Percentiles rank a stretch among this genome's conserved stretches.
Conservation (phyloP, 2,329 filamentous ascomycete species). For the Monosporascus sp. region DNA sequence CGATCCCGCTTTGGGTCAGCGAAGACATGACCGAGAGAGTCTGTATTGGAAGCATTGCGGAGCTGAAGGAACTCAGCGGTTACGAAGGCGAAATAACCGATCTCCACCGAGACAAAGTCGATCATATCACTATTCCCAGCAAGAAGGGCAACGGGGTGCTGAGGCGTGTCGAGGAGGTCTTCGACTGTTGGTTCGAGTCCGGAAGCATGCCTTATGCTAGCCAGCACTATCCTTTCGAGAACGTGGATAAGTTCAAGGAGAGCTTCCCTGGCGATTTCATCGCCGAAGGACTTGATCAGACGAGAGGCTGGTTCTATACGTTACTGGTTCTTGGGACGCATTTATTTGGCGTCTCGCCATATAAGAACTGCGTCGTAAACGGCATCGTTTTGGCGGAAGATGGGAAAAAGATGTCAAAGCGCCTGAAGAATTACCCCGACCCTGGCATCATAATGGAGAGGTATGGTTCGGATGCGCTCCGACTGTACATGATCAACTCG, state of each 20-base stretch:
- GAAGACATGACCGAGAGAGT: slow-evolving; percentile 83
- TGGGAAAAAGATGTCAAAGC: slow-evolving; percentile 98
- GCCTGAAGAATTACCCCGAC: slow-evolving; percentile 93
- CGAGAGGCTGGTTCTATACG: slow-evolving; percentile 95
- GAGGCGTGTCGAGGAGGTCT: slow-evolving; percentile 78
- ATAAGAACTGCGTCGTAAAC: slow-evolving; percentile 95
- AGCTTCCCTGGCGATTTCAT: slow-evolving; percentile 92
- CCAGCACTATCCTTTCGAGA: slow-evolving; percentile 88
- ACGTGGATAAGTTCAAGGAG: slow-evolving; percentile 71
- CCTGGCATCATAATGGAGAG: slow-evolving; percentile 76
- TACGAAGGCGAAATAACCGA: slow-evolving; percentile 78
- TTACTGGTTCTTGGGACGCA: slow-evolving; percentile 83
- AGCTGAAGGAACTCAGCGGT: slow-evolving; percentile 82
- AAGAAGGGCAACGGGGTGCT: slow-evolving; percentile 81
- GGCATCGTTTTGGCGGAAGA: slow-evolving; percentile 91
- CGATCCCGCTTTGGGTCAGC: slow-evolving; percentile 86
- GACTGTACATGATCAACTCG: slow-evolving; percentile 95
- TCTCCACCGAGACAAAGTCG: slow-evolving; percentile 87
- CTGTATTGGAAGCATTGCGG: slow-evolving; percentile 77
- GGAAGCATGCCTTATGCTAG: slow-evolving; percentile 93
- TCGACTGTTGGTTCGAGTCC: slow-evolving; percentile 97
- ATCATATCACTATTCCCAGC: slow-evolving; percentile 90
- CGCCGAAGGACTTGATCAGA: slow-evolving; percentile 88
- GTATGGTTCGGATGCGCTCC: slow-evolving; percentile 87
- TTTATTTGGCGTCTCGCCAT: slow-evolving; percentile 77